A percentile compares a stretch with the other conserved stretches of the same genome.
Evolutionary conservation across 345 rosid species (phyloP).

Genomic region (Pelargonium nanum): DNA sequence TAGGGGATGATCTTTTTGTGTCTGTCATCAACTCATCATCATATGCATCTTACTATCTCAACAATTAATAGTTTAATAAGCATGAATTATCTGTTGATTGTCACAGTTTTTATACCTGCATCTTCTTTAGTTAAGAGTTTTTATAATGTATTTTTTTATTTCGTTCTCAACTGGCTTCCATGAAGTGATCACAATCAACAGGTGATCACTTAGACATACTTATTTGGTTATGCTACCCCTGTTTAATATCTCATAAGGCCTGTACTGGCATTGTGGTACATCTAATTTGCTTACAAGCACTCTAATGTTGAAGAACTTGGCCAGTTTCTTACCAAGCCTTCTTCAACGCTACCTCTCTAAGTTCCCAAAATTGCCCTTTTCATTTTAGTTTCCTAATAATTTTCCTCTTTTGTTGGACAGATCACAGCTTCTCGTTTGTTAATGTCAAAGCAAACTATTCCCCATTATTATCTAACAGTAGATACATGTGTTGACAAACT

Average conservation of each 20-base stretch:
- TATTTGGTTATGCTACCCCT: not conserved
- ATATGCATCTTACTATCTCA: too few species aligned
- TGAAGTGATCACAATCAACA: not conserved
- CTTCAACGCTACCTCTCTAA: not conserved
- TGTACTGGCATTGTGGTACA: not conserved
- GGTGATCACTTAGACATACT: not conserved
- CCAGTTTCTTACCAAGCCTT: not conserved
- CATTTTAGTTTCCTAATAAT: not conserved
- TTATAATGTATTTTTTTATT: too few species aligned
- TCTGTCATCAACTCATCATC: not conserved
- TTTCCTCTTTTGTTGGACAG: constrained; percentile 24
- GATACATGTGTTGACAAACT: constrained; percentile 93
- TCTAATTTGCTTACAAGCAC: not conserved
- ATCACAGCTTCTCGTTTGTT: constrained; percentile 85
- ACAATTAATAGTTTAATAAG: not conserved
- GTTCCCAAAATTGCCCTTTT: not conserved
- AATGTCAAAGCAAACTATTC: constrained; percentile 91
- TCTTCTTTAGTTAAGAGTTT: not conserved
- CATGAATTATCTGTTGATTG: not conserved
- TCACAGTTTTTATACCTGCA: not conserved
- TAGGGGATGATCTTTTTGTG: constrained; percentile 6
- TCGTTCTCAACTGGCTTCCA: too few species aligned
- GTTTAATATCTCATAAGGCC: not conserved
- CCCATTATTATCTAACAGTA: constrained; percentile 89
- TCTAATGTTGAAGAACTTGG: not conserved